Percentiles rank a stretch among this genome's conserved stretches.
Conservation (phyloP, 2,329 filamentous ascomycete species). For the Aspergillus fischeri region DNA sequence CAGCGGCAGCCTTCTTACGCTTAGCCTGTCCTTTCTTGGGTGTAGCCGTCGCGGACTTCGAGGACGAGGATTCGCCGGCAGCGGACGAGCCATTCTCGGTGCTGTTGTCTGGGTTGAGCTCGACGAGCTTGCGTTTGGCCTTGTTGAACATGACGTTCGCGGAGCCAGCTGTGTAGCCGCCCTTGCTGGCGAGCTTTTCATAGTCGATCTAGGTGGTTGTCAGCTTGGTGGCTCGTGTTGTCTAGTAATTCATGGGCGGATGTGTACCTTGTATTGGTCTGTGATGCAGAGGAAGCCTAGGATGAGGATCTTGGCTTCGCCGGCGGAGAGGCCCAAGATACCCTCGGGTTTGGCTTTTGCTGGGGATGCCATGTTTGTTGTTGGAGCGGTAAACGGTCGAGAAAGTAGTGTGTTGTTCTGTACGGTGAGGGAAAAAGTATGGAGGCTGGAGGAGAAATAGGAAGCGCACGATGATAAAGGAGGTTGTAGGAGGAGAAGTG, state of each 20-base stretch:
- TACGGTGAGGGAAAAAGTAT: not conserved
- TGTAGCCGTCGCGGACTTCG: conserved; percentile 1
- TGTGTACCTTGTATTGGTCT: conserved; percentile 13
- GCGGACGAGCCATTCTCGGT: not conserved
- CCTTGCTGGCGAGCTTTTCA: conserved; percentile 31
- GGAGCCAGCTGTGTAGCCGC: conserved; percentile 31
- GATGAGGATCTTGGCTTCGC: conserved; percentile 19
- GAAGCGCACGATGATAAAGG: not conserved
- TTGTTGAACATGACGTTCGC: conserved; percentile 34
- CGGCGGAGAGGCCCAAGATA: conserved; percentile 11
- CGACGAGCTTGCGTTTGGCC: conserved; percentile 36
- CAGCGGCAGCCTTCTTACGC: conserved; percentile 17
- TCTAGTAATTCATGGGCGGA: not conserved
- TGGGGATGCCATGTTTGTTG: conserved; percentile 11
- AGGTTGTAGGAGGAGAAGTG: not conserved
- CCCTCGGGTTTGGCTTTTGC: conserved; percentile 13
- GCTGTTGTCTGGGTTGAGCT: conserved; percentile 1
- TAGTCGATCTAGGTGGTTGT: conserved; percentile 34
- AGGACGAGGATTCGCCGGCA: not conserved
- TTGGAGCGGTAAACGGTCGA: not conserved
- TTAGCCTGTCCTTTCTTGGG: conserved; percentile 17
- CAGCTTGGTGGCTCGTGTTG: not conserved
- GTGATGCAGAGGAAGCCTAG: conserved; percentile 14
- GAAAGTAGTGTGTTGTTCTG: not conserved
- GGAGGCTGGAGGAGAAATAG: not conserved